Evolutionary conservation across 257 asterid genomes (phyloP), one percentile per base, ranked within the genome.

Genomic region (Fraxinus quadrangulata): DNA sequence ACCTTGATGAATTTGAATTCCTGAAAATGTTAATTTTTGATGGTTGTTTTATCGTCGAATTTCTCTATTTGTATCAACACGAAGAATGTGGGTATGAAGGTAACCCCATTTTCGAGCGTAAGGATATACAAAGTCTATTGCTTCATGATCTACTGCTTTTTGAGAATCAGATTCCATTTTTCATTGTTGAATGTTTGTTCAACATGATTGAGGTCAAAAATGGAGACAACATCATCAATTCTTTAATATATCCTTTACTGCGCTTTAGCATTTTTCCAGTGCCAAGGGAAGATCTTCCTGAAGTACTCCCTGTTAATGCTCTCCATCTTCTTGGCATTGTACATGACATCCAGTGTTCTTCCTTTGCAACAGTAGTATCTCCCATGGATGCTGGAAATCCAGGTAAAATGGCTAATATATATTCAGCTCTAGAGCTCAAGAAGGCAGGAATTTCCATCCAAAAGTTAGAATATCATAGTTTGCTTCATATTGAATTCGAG

Each of bases 261-360:
- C 28, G n/a, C 2, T 7, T 17, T 5, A 73, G 36, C 73, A 49
- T 34, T 75, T 28, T 75, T 16, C 83, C 73, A 30, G 76, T 70
- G 75, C 6, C 0, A 36, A 6, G 1, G 40, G 37, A n/a, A 51
- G 12, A 49, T 30, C 69, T 4, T n/a, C 28, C 73, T 8, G 26
- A 66, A 70, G 65, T 36, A 33, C 36, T 13, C 17, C 23, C 49
- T 3, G 11, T 5, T 26, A 51, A 16, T 17, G 68, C 63, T 6
- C 39, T 70, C 3, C 81, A 81, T 71, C 84, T 81, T 33, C 61
- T 81, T 39, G 78, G 80, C 59, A 24, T 76, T 21, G 81, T 72
- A 19, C 73, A 81, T 13, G n/a, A 67, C 14, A 3, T 34, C 0
- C 66, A n/a, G 21, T 75, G 42, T 33, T 71, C 17, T 24, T 66